Conservation (phyloP, 306 rosid genomes). For the Lotus japonicus region DNA sequence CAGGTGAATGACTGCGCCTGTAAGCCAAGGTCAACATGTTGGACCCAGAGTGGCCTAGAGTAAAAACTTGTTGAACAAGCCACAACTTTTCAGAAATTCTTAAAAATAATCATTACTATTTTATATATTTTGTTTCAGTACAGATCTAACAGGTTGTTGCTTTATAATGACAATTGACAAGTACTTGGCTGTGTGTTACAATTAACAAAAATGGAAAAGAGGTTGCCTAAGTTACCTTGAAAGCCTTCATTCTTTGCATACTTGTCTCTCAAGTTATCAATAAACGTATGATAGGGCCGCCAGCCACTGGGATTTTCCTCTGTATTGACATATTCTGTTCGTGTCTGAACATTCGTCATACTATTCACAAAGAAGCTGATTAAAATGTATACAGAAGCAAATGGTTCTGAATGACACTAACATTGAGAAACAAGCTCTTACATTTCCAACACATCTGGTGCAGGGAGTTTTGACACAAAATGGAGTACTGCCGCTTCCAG, state of each 20-base stretch:
- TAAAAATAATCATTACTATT: background rate
- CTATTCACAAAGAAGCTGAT: constrained; percentile 37
- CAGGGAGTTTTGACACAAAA: constrained; percentile 75
- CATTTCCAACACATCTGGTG: constrained; percentile 66
- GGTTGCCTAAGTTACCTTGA: constrained; percentile 46
- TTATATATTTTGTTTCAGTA: background rate
- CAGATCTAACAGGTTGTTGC: constrained; percentile 7
- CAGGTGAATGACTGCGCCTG: no score
- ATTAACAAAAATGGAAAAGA: background rate
- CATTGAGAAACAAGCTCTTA: constrained; percentile 32
- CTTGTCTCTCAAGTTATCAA: constrained; percentile 63
- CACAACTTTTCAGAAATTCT: background rate
- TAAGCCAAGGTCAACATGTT: no score
- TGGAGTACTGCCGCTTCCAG: constrained; percentile 67
- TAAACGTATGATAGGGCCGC: constrained; percentile 75
- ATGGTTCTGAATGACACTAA: constrained; percentile 15
- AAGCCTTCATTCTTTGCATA: constrained; percentile 73
- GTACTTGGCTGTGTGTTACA: background rate
- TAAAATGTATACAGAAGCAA: constrained; percentile 9
- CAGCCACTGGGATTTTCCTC: constrained; percentile 98
- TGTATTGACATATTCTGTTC: constrained; percentile 61
- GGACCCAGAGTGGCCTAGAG: no score
- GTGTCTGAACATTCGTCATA: constrained; percentile 62
- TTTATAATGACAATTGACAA: background rate
- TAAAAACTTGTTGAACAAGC: no score